Evolutionary conservation across 1,139 yeast species (phyloP).

Genomic region (Pneumocystis wakefieldiae): DNA sequence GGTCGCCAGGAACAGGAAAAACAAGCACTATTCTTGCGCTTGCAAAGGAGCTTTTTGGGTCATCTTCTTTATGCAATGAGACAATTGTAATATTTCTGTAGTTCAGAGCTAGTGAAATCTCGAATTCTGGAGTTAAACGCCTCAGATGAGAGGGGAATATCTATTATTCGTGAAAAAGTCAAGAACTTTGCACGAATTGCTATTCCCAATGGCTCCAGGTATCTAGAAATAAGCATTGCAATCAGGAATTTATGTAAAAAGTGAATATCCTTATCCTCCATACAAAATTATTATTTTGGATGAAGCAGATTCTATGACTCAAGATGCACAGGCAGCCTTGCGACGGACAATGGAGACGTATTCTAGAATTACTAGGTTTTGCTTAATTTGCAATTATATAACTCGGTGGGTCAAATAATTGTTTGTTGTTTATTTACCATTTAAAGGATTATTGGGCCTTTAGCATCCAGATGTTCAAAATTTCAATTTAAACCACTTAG

Average conservation of each 20-base stretch:
- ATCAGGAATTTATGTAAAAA: constrained; percentile 24
- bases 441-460: constrained; percentile 70
- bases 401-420: constrained; percentile 29
- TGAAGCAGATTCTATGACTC: constrained; percentile 98
- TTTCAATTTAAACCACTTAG: constrained; percentile 76
- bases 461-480: constrained; percentile 91
- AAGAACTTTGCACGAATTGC: constrained; percentile 82
- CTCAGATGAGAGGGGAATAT: constrained; percentile 90
- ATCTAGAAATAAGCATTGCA: constrained; percentile 18
- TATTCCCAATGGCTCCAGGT: constrained; percentile 60
- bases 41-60: constrained; percentile 67
- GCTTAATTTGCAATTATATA: constrained; percentile 86
- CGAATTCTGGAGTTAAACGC: constrained; percentile 88
- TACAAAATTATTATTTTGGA: constrained; percentile 70
- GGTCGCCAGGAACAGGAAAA: constrained; percentile 96
- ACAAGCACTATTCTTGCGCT: constrained; percentile 84
- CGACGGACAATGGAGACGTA: constrained; percentile 95
- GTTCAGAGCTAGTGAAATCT: constrained; percentile 39
- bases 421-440: not conserved
- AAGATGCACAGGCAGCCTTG: constrained; percentile 89
- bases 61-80: not conserved
- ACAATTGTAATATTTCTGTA: not conserved
- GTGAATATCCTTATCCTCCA: constrained; percentile 83
- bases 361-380: constrained; percentile 79
- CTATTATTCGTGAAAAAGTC: constrained; percentile 79